Base-by-base conservation (phyloP, 768 basidiomycete species). In the Lanmaoa rubissima region DNA sequence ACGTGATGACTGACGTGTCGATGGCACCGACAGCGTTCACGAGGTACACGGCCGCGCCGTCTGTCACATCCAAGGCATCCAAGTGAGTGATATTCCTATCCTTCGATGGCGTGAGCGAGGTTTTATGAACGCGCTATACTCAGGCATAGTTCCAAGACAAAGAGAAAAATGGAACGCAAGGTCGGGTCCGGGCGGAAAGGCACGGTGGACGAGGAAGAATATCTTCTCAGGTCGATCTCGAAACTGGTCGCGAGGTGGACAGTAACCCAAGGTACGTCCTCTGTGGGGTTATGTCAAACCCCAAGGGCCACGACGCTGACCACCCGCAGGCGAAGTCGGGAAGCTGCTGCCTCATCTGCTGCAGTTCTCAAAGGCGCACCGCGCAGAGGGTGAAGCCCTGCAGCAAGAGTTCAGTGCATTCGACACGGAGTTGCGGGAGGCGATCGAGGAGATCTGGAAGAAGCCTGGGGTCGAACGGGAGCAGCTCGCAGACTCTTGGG, bases 171-270 rank as follows among this genome's bases (percentile, higher is more conserved):
- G 68, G 91, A 92, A 60, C 81, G 92, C 47, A 97, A 96, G 69
- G 79, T 87, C 7, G 90, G 89, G 1, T 92, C 92, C 0, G 95
- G 97, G 2, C 76, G 88, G 53, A 98, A 95, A 68, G 97, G 97
- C 9, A 97, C 94, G 0, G 88, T 95, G 0, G 94, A 96, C 65
- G 97, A 98, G 72, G 94, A 97, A 74, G 92, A 93, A 64, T 98
- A 98, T 65, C 80, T 98, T 6, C 79, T 99, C 40, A 86, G 80
- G 53, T 94, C 92, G 3, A 73, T 96, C 57, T 80, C 82, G 7
- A 94, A 97, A 66, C 78, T 97, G 3, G 83, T 84, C 17, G 76
- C 75, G 13, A 75, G 87, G 40, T 85, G 92, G 65, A 74, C 76
- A 44, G 73, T 76, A 7, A 79, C 82, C 19, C 87, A 84, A 75